A percentile compares a stretch with the other conserved stretches of the same genome.
Conservation (phyloP, 2,329 filamentous ascomycete species). For the Huntiella omanensis region DNA sequence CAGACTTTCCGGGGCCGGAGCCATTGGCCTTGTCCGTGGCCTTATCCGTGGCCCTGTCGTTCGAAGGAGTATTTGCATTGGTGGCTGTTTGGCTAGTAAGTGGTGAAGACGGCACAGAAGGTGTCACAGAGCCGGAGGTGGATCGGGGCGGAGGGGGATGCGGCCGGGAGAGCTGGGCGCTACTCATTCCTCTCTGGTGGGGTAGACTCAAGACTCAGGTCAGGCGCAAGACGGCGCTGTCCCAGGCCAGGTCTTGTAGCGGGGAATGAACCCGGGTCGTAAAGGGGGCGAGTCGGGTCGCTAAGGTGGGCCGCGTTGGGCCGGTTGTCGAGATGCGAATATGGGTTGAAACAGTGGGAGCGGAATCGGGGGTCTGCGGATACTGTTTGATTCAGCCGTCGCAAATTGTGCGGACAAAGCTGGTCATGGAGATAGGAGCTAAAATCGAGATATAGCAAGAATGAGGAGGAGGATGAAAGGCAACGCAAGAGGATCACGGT, state of each 20-base stretch:
- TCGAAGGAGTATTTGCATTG: background rate
- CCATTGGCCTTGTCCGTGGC: background rate
- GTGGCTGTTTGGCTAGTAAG: background rate
- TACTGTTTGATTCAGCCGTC: background rate
- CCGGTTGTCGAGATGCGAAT: background rate
- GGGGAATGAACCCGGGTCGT: slow-evolving; percentile 1
- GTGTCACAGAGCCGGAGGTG: background rate
- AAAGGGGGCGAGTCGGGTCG: background rate
- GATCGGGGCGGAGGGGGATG: slow-evolving; percentile 6
- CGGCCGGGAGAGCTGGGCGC: slow-evolving; percentile 5
- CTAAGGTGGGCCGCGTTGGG: background rate
- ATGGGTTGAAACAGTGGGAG: background rate
- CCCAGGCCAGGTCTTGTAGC: slow-evolving; percentile 11
- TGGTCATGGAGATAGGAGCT: background rate
- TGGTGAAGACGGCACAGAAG: background rate
- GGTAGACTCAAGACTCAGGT: slow-evolving; percentile 10
- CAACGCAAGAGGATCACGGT: too few relatives aligned
- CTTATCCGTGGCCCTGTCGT: background rate
- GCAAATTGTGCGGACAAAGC: background rate
- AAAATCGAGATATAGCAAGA: background rate
- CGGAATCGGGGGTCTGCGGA: background rate
- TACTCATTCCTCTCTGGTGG: slow-evolving; percentile 10
- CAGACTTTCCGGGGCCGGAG: background rate
- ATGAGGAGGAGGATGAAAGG: background rate
- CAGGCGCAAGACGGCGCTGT: slow-evolving; percentile 11